Percentiles rank a stretch among this genome's conserved stretches.
Evolutionary conservation across 179 eudicot species (phyloP).

Genomic region (Actinidia polygama): DNA sequence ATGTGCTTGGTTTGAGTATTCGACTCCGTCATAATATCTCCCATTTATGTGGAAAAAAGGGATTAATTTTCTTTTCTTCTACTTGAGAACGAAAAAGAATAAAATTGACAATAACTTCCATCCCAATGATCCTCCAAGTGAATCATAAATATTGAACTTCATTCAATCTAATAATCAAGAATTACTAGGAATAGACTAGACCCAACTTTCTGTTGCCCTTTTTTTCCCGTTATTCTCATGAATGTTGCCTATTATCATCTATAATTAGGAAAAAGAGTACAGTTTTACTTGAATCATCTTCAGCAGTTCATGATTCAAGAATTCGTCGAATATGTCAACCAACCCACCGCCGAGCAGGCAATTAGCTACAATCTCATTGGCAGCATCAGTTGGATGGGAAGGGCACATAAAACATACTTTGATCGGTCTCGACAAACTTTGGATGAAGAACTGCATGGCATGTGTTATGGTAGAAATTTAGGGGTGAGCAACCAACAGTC

Average conservation of each 20-base stretch:
- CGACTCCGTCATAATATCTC: too few relatives aligned
- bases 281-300: not conserved
- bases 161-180: not conserved
- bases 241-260: not conserved
- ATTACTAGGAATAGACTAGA: not conserved
- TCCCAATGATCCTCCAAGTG: not conserved
- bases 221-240: not conserved
- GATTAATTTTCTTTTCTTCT: too few relatives aligned
- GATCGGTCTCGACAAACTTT: constrained; percentile 61
- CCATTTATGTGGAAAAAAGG: too few relatives aligned
- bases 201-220: not conserved
- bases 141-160: not conserved
- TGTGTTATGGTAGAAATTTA: too few relatives aligned
- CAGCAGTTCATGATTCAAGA: constrained; percentile 28
- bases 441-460: constrained; percentile 71
- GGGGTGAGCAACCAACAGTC: too few relatives aligned
- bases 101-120: not conserved
- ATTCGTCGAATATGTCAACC: constrained; percentile 49
- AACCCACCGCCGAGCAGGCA: constrained; percentile 65
- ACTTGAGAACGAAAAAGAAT: too few relatives aligned
- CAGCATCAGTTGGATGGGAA: constrained; percentile 82
- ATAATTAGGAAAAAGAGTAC: too few relatives aligned
- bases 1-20: too few relatives aligned
- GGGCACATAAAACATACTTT: constrained; percentile 88
- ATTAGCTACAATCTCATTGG: constrained; percentile 59